phyloP scores from a whole-genome alignment of 495 filamentous ascomycete genomes.

The Penicillium ucsense region DNA sequence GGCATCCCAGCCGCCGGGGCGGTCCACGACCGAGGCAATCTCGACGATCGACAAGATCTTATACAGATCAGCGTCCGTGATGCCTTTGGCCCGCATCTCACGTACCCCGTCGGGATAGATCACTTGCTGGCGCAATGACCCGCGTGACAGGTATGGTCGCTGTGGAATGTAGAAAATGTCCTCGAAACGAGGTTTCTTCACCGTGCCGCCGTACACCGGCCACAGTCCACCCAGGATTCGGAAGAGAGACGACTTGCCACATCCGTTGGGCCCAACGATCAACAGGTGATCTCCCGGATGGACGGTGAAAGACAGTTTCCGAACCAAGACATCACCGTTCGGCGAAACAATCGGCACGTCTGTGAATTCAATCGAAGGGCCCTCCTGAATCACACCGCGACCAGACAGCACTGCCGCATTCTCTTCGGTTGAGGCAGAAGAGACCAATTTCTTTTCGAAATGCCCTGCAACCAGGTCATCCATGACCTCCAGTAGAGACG shows the following conservation, averaged over 20 bases:
- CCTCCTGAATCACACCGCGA: conserved; percentile 68
- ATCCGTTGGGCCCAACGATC: conserved; percentile 94
- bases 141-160: conserved; percentile 82
- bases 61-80: conserved; percentile 73
- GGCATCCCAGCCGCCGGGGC: conserved; percentile 80
- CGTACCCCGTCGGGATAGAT: conserved; percentile 88
- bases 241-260: conserved; percentile 92
- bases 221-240: conserved; percentile 92
- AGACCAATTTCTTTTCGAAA: conserved; percentile 93
- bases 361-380: conserved; percentile 74
- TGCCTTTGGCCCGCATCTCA: conserved; percentile 74
- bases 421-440: conserved; percentile 66
- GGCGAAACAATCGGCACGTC: conserved; percentile 96
- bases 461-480: conserved; percentile 80
- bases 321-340: conserved; percentile 86
- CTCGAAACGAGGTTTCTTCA: conserved; percentile 76
- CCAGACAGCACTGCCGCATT: conserved; percentile 71
- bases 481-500: conserved; percentile 84
- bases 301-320: conserved; percentile 75
- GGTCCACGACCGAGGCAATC: conserved; percentile 74
- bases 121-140: conserved; percentile 85
- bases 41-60: conserved; percentile 68
- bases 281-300: conserved; percentile 80
- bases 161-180: conserved; percentile 99
- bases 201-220: conserved; percentile 95